Conservation (phyloP, 2,329 filamentous ascomycete genomes). For the Colletotrichum sp. region DNA sequence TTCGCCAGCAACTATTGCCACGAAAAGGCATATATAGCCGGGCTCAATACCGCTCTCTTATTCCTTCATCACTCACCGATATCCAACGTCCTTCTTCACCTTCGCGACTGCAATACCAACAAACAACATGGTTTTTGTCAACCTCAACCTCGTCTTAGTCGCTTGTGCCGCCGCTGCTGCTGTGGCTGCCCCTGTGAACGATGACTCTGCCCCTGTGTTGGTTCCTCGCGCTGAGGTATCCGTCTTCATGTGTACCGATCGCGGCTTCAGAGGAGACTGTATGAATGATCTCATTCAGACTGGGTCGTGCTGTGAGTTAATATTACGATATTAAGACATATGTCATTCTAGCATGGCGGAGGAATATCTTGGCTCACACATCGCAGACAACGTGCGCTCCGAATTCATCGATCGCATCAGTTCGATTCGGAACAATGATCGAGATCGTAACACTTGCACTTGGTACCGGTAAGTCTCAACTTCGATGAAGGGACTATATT, state of each 20-base stretch:
- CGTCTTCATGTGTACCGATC: background rate
- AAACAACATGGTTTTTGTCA: background rate
- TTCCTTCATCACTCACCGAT: too few relatives aligned
- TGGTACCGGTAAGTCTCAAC: background rate
- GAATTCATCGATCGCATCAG: background rate
- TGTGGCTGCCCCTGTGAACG: background rate
- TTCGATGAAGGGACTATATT: background rate
- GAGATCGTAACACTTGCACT: background rate
- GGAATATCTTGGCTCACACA: background rate
- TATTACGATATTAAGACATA: background rate
- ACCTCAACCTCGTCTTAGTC: background rate
- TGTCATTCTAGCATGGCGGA: background rate
- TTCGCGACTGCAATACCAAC: background rate
- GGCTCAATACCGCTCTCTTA: background rate
- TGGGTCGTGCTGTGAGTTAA: background rate
- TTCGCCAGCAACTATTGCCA: background rate
- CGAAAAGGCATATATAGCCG: background rate
- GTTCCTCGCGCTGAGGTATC: background rate
- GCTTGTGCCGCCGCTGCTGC: background rate
- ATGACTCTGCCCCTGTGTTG: background rate
- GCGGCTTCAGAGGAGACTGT: background rate
- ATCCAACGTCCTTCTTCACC: background rate
- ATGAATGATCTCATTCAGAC: background rate
- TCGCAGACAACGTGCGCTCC: background rate
- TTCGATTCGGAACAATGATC: background rate